Evolutionary conservation across 176 grass and related monocot genomes (phyloP).

Genomic region (Oryza officinalis): DNA sequence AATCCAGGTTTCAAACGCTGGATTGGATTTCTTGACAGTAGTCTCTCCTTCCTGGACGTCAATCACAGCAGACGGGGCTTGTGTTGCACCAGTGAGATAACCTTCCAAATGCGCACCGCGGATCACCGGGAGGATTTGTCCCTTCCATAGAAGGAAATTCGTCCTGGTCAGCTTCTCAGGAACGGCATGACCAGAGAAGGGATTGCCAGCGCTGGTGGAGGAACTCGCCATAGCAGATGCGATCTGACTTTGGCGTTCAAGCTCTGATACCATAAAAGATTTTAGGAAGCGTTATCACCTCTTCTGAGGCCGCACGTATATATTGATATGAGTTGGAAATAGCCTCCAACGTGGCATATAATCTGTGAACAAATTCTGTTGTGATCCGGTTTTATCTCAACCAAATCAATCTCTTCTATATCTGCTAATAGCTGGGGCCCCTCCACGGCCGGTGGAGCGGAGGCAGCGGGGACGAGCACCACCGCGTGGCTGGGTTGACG

Average conservation of each 20-base stretch:
- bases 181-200: rapidly evolving
- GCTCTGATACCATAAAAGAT: not conserved
- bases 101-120: too few relatives aligned
- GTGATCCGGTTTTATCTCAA: too few relatives aligned
- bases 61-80: too few relatives aligned
- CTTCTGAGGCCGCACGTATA: too few relatives aligned
- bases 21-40: too few relatives aligned
- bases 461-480: not conserved
- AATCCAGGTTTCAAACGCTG: not conserved
- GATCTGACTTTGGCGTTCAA: not conserved
- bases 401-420: too few relatives aligned
- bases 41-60: too few relatives aligned
- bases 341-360: too few relatives aligned
- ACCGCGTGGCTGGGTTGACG: not conserved
- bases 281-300: not conserved
- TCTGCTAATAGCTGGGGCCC: too few relatives aligned
- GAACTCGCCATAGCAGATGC: not conserved
- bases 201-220: too few relatives aligned
- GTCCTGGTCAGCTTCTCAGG: not conserved
- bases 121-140: not conserved
- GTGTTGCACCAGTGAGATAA: too few relatives aligned
- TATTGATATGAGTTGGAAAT: not conserved
- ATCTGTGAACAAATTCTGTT: too few relatives aligned
- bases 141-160: not conserved
- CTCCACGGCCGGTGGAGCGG: not conserved